Evolutionary conservation across 495 filamentous ascomycete genomes (phyloP).

Genomic region (Ramalina peruviana): DNA sequence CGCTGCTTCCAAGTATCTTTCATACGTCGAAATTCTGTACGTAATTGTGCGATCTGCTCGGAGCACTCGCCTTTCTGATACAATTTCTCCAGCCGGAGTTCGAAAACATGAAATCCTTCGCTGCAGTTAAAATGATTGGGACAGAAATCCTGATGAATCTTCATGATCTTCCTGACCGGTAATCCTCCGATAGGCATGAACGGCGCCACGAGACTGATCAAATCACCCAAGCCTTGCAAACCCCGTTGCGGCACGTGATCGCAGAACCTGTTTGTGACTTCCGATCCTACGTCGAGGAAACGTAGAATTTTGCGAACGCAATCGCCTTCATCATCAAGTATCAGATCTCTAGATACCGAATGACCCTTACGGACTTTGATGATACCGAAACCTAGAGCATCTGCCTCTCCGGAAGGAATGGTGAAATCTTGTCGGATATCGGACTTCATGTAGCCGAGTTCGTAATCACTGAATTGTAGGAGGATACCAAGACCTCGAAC

Average conservation of each 20-base stretch:
- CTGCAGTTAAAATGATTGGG: neutral
- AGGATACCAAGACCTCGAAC: slow-evolving; percentile 4
- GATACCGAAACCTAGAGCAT: slow-evolving; percentile 3
- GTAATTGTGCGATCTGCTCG: neutral
- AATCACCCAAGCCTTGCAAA: neutral
- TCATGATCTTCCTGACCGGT: neutral
- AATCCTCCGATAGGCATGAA: slow-evolving; percentile 1
- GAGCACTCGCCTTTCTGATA: neutral
- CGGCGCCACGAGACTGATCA: neutral
- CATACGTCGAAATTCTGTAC: neutral
- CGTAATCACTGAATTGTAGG: slow-evolving; percentile 1
- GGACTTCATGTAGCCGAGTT: neutral
- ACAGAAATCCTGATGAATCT: neutral
- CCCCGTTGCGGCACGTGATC: neutral
- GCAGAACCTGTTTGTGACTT: neutral
- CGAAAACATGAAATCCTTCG: neutral
- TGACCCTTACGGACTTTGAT: neutral
- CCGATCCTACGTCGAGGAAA: neutral
- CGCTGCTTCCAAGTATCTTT: neutral
- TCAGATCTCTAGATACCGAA: neutral
- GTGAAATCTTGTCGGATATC: neutral
- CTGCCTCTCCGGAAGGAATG: neutral
- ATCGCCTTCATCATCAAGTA: neutral
- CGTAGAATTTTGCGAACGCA: neutral
- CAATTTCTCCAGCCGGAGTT: neutral